phyloP scores from a whole-genome alignment of 169 alveolate species.

The Plasmodium sp. region DNA sequence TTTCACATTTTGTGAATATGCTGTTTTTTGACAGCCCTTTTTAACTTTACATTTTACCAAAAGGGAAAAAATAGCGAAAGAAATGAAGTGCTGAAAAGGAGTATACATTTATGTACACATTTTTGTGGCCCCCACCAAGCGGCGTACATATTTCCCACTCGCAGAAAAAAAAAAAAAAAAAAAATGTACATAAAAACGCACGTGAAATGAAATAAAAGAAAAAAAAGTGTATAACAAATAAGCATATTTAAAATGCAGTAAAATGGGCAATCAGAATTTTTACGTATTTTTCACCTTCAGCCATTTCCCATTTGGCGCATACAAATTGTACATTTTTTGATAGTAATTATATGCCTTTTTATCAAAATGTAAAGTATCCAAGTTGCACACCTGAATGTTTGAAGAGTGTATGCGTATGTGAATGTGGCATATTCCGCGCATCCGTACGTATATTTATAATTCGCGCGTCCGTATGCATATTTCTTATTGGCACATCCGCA shows the following conservation, averaged over 20 bases:
- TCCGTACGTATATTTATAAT: not conserved
- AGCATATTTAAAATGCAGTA: not conserved
- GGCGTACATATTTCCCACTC: not conserved
- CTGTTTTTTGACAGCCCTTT: not conserved
- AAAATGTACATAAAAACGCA: not conserved
- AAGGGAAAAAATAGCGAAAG: not conserved
- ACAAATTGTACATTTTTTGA: not conserved
- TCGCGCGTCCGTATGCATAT: not conserved
- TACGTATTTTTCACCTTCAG: not conserved
- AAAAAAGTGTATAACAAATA: not conserved
- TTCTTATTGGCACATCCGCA: not conserved
- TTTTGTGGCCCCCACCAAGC: not conserved
- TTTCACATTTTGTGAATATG: not conserved
- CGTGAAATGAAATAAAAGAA: not conserved
- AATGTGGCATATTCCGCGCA: not conserved
- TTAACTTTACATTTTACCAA: not conserved
- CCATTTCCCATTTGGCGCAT: not conserved
- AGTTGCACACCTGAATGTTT: conserved; percentile 7
- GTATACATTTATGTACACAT: not conserved
- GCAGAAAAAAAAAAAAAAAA: not conserved
- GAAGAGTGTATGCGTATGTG: conserved; percentile 7
- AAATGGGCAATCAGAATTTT: not conserved
- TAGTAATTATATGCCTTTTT: not conserved
- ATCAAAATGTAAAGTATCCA: not conserved
- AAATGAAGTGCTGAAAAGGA: not conserved